These are phyloP conservation scores for Flueggea neowawraea DNA, from an alignment of 441 rosid species.

Conservation along the genomic window DNA sequence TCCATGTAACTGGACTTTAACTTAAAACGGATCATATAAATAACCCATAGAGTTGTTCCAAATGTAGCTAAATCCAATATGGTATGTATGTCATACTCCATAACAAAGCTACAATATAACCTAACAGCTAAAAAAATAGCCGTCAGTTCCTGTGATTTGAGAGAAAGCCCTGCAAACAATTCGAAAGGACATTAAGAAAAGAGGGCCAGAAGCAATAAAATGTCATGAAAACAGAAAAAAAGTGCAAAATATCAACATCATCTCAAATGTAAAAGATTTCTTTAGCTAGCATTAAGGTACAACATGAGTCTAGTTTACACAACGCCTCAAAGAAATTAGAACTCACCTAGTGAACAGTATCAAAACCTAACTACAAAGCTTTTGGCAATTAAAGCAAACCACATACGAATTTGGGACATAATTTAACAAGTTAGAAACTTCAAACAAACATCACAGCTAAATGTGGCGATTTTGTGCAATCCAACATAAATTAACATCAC, in stretches of 20 bases:
- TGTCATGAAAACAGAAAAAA: not conserved
- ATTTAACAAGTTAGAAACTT: too few species aligned
- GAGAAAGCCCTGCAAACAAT: constrained; percentile 72
- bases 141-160: constrained; percentile 94
- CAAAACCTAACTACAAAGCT: not conserved
- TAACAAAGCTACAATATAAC: constrained; percentile 91
- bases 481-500: too few species aligned
- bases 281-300: not conserved
- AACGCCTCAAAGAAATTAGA: not conserved
- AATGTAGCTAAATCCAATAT: constrained; percentile 87
- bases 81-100: constrained; percentile 99
- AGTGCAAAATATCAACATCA: not conserved
- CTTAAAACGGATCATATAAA: constrained; percentile 92
- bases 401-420: not conserved
- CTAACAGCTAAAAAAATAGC: constrained; percentile 92
- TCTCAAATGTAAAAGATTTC: not conserved
- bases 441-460: too few species aligned
- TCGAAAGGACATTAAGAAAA: constrained; percentile 4
- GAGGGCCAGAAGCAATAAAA: not conserved
- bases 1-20: constrained; percentile 93
- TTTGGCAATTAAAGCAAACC: not conserved
- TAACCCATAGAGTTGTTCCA: constrained; percentile 97
- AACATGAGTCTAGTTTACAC: not conserved
- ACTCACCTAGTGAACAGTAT: too few species aligned
- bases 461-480: too few species aligned